Base-by-base conservation (phyloP, 108 stramenopile genomes). In the Craspedostauros australis region DNA sequence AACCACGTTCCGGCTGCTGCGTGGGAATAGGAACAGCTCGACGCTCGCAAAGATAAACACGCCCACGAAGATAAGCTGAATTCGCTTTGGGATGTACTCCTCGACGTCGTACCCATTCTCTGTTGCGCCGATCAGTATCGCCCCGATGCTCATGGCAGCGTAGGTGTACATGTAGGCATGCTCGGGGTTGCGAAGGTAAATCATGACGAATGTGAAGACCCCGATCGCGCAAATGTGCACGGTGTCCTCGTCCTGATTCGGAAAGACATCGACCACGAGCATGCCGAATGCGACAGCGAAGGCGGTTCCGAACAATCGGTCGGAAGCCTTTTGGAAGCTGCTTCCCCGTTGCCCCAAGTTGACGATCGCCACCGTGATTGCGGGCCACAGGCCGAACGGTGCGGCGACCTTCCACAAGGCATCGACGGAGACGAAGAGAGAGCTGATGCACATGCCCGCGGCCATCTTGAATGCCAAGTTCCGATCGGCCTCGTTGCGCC, bases 51-150 rank as follows among this genome's bases (percentile, higher is more conserved):
- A 72, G 0, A 44, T 72, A 15, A 42, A 37, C 1, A 76, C 59
- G 16, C 75, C 75, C 9, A 72, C 51, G 14, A 72, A 72, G 41
- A 76, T 76, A 1, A 76, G 62, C 70, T 61, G 56, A 30, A 76
- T 63, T 22, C 75, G 34, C 27, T 43, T 44, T 8, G 71, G 70
- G 18, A 76, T 67, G 29, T 72, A 76, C n/a, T 58, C 67, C 21
- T 58, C 29, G 39, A 76, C 48, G 24, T 39, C 39, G 31, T 57
- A 31, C 20, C 36, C 18, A 39, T 46, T 64, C 30, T 72, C 57
- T 30, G 68, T 45, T 26, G 55, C 58, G 4, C 75, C 75, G 31
- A 59, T 72, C 12, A 76, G 53, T 21, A 76, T 76, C 31, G 44
- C 44, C 22, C 70, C 70, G 27, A 72, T 54, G 41, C 67, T 64